Conservation (phyloP, 352 stramenopile species). For the Peronosclerospora sorghi region DNA sequence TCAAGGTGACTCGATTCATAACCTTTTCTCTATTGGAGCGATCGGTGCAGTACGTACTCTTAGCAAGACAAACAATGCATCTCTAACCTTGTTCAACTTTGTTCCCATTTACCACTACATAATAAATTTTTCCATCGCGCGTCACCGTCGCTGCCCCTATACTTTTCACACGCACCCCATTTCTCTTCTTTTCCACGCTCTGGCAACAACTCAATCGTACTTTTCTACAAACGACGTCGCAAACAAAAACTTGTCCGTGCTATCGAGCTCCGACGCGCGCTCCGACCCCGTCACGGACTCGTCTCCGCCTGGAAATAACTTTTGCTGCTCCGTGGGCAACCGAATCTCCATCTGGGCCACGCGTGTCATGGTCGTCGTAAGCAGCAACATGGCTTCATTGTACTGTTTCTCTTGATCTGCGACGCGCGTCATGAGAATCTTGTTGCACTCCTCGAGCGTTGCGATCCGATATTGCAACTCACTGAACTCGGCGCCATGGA, state of each 20-base stretch:
- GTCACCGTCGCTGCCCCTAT: neutral
- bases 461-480: conserved; percentile 42
- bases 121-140: conserved; percentile 21
- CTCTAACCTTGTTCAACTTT: conserved; percentile 3
- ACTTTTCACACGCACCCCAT: too few relatives aligned
- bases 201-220: conserved; percentile 34
- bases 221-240: conserved; percentile 51
- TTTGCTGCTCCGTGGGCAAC: conserved; percentile 33
- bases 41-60: too few relatives aligned
- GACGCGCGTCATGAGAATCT: conserved; percentile 51
- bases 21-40: neutral
- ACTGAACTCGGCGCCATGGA: conserved; percentile 28
- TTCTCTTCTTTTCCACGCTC: too few relatives aligned
- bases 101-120: conserved; percentile 7
- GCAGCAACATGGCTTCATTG: conserved; percentile 75
- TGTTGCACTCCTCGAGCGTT: conserved; percentile 66
- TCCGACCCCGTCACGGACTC: conserved; percentile 40
- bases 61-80: too few relatives aligned
- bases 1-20: conserved; percentile 1
- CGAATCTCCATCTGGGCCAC: conserved; percentile 77
- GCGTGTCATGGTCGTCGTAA: conserved; percentile 79
- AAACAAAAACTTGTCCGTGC: conserved; percentile 37
- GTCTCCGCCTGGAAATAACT: conserved; percentile 32
- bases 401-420: conserved; percentile 77
- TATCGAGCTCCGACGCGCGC: conserved; percentile 30